These are phyloP conservation scores for Claviceps digitariae DNA, from an alignment of 2,329 filamentous ascomycete genomes.

Conservation along the genomic window DNA sequence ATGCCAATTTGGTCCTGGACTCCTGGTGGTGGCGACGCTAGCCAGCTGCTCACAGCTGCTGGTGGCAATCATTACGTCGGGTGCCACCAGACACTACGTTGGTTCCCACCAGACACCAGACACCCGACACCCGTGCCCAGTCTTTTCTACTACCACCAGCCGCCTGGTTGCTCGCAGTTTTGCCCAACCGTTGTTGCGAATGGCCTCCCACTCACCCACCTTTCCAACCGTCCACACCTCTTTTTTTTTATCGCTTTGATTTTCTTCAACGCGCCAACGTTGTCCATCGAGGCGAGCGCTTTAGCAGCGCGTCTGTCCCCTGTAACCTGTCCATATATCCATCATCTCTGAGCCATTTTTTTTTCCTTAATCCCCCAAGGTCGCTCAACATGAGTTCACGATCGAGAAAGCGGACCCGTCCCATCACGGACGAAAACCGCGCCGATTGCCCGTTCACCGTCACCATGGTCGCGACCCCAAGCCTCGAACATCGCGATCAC, in stretches of 20 bases:
- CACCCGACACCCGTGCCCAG: no score
- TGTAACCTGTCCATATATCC: not conserved
- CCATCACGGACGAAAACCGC: constrained; percentile 34
- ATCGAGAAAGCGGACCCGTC: constrained; percentile 38
- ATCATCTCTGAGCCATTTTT: constrained; percentile 2
- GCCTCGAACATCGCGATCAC: constrained; percentile 24
- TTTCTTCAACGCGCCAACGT: not conserved
- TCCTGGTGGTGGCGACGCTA: not conserved
- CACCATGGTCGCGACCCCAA: constrained; percentile 15
- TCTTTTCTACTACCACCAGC: not conserved
- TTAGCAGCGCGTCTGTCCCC: constrained; percentile 1
- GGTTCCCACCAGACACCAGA: not conserved
- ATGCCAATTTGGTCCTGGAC: no score
- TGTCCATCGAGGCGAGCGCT: constrained; percentile 1
- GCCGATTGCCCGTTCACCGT: constrained; percentile 44
- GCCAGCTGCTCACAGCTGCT: not conserved
- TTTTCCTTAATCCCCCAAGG: not conserved
- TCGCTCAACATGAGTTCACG: constrained; percentile 14
- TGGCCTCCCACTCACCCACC: constrained; percentile 4
- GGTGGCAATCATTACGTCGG: not conserved
- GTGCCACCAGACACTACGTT: not conserved
- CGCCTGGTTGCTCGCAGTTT: not conserved
- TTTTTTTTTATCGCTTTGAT: not conserved
- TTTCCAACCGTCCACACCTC: not conserved
- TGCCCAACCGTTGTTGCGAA: constrained; percentile 5